A percentile compares a stretch with the other conserved stretches of the same genome.
These are phyloP conservation scores for Glebionis coronaria DNA, from an alignment of 129 eudicot species.

Conservation along the genomic window DNA sequence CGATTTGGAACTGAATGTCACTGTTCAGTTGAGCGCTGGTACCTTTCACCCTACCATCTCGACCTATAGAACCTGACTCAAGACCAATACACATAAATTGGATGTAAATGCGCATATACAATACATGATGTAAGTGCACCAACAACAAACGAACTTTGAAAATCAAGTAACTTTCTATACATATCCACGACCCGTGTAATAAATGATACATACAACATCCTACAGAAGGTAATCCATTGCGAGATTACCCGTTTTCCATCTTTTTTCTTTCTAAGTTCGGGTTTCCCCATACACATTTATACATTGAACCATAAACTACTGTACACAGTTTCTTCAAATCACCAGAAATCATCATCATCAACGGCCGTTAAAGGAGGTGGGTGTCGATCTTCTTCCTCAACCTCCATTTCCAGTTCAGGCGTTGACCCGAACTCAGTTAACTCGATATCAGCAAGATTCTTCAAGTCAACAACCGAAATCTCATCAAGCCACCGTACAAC, in stretches of 20 bases:
- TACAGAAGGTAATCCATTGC: conserved; percentile 30
- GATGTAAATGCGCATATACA: not conserved
- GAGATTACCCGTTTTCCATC: conserved; percentile 21
- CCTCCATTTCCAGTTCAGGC: conserved; percentile 78
- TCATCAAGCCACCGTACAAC: conserved; percentile 76
- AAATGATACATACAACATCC: conserved; percentile 13
- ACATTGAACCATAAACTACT: conserved; percentile 42
- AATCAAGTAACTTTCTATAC: conserved; percentile 24
- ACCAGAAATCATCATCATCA: conserved; percentile 85
- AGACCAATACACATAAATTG: too few species aligned
- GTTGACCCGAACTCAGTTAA: conserved; percentile 53
- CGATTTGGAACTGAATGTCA: too few species aligned
- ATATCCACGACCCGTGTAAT: conserved; percentile 1
- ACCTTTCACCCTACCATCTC: too few species aligned
- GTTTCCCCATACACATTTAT: conserved; percentile 29
- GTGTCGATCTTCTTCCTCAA: conserved; percentile 40
- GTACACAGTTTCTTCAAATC: conserved; percentile 35
- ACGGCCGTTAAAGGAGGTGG: conserved; percentile 38
- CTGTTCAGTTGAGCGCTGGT: too few species aligned
- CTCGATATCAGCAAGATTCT: conserved; percentile 83
- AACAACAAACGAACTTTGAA: not conserved
- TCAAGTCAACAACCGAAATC: conserved; percentile 76
- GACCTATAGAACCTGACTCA: too few species aligned
- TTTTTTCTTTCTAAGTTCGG: conserved; percentile 7
- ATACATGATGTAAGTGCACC: not conserved